These are phyloP conservation scores for Spergularia marina DNA, from an alignment of 148 eudicot genomes.

Conservation along the genomic window DNA sequence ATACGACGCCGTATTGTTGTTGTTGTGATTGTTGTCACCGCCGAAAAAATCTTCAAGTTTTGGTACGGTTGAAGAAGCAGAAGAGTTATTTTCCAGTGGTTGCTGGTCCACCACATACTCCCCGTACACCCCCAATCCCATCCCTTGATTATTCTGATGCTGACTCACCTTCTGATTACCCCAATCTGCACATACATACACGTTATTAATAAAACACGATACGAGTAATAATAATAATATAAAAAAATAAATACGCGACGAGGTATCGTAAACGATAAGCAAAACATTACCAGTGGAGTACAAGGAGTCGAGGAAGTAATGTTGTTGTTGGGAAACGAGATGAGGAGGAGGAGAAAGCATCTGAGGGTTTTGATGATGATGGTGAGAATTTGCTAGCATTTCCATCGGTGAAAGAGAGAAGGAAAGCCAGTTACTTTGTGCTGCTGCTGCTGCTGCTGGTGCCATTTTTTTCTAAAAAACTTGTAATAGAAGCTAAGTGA, in stretches of 20 bases:
- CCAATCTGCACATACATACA: conserved; percentile 40
- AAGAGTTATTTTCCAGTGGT: conserved; percentile 23
- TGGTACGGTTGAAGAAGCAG: conserved; percentile 26
- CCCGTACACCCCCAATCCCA: conserved; percentile 28
- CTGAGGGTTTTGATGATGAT: conserved; percentile 23
- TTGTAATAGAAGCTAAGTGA: too few species aligned
- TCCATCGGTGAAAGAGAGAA: conserved; percentile 56
- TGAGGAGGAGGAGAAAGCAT: conserved; percentile 17
- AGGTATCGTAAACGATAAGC: background rate
- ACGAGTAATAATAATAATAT: too few species aligned
- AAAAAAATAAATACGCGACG: background rate
- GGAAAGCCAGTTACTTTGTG: conserved; percentile 44
- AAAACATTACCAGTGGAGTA: conserved; percentile 29
- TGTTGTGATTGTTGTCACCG: conserved; percentile 35
- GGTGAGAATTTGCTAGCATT: conserved; percentile 41
- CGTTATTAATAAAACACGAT: background rate
- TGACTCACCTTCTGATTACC: conserved; percentile 28
- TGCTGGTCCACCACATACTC: conserved; percentile 28
- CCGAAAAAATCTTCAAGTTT: conserved; percentile 91
- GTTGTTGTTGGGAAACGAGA: conserved; percentile 33
- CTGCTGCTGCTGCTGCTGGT: conserved; percentile 32
- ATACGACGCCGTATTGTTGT: conserved; percentile 32
- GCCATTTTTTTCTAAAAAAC: conserved; percentile 32
- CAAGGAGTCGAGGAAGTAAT: conserved; percentile 47
- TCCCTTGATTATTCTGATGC: background rate